phyloP scores from a whole-genome alignment of 371 early-diverging fungal species.

The Actinomortierella ambigua region DNA sequence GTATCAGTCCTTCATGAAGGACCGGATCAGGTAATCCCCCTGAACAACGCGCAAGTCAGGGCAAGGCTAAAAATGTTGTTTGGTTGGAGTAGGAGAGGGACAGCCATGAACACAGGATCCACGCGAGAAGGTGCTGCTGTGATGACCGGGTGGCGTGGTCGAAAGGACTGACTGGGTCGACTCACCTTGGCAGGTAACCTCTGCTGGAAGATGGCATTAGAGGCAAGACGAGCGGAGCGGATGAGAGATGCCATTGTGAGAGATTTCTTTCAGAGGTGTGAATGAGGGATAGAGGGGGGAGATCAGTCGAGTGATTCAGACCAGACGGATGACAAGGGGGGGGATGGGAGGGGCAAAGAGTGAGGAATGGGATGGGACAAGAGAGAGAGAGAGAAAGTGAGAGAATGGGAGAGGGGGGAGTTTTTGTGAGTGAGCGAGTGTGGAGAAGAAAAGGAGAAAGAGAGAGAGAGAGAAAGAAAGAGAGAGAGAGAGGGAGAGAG shows the following conservation, averaged over 20 bases:
- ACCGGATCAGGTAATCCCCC: no score
- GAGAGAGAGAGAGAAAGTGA: neutral
- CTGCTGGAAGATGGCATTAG: constrained; percentile 24
- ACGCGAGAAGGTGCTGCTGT: no score
- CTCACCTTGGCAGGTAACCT: constrained; percentile 29
- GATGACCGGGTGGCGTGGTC: neutral
- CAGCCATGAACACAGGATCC: no score
- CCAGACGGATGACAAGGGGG: constrained; percentile 2
- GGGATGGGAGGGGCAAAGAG: constrained; percentile 4
- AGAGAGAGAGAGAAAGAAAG: neutral
- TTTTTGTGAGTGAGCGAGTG: constrained; percentile 5
- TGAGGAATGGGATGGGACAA: neutral
- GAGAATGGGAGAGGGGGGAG: neutral
- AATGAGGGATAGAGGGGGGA: neutral
- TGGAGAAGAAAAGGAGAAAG: constrained; percentile 4
- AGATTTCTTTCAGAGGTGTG: constrained; percentile 4
- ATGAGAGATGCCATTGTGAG: neutral
- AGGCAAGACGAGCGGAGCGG: constrained; percentile 7
- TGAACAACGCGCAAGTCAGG: no score
- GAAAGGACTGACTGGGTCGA: neutral
- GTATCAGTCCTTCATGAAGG: neutral
- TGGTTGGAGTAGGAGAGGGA: no score
- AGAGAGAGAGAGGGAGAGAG: neutral
- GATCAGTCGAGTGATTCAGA: neutral
- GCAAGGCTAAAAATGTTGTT: no score